phyloP scores from a whole-genome alignment of 129 eudicot species.

The Arctium lappa region DNA sequence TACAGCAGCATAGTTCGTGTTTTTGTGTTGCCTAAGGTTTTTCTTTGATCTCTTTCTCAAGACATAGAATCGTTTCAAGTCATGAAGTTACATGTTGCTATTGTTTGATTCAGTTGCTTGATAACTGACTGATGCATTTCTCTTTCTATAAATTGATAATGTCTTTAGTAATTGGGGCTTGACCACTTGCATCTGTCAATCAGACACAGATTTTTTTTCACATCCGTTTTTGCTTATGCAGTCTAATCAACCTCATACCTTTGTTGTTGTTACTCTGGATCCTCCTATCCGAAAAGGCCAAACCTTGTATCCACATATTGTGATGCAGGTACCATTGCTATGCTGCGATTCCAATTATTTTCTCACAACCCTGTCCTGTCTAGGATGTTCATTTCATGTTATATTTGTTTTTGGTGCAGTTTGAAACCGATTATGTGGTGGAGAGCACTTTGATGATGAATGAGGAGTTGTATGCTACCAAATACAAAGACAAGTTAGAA shows the following conservation, averaged over 20 bases:
- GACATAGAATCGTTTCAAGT: neutral
- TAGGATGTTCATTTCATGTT: neutral
- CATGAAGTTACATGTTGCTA: neutral
- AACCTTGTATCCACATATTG: conserved; percentile 95
- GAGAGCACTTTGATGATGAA: conserved; percentile 65
- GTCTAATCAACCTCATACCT: conserved; percentile 95
- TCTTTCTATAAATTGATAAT: neutral
- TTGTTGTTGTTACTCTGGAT: conserved; percentile 88
- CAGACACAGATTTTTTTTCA: neutral
- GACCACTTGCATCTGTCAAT: neutral
- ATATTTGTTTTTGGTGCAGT: conserved; percentile 39
- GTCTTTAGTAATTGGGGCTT: neutral
- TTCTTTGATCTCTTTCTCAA: neutral
- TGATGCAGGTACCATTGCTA: conserved; percentile 69
- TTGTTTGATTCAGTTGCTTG: neutral
- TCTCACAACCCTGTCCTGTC: neutral
- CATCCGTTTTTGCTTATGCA: conserved; percentile 31
- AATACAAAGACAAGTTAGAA: conserved; percentile 82
- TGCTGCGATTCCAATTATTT: neutral
- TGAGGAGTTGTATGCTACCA: conserved; percentile 63
- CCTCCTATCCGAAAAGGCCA: conserved; percentile 98
- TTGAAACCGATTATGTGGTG: conserved; percentile 85
- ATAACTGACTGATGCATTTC: neutral
- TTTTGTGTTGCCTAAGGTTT: conserved; percentile 88
- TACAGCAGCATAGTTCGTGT: conserved; percentile 95